Evolutionary conservation across 1,139 yeast species (phyloP), one percentile per base, ranked within the genome.

Genomic region (Saccharomyces pastorianus): DNA sequence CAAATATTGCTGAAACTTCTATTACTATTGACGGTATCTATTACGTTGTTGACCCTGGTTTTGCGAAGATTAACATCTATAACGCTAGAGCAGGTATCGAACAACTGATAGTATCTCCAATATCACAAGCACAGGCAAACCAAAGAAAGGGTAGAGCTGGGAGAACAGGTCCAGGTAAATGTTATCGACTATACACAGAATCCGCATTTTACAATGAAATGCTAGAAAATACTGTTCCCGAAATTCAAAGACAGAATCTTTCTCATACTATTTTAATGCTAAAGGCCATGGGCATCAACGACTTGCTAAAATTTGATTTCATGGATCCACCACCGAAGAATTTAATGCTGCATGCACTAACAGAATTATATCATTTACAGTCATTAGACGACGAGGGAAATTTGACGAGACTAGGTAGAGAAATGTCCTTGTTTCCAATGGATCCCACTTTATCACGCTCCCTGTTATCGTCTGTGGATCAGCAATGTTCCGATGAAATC

Each of bases 101-200:
- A 63, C 84, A 89, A 56, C 76, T 93, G 57, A 85, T 85, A 13
- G 90, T 90, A 1, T 82, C 82, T 0, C 93, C 96, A 0, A 89
- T 96, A 60, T 91, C 98, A 0, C 79, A 86, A 58, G 99, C 99
- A 0, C 88, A 96, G 38, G 97, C 97, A 0, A 91, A 90, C 60
- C 99, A 93, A 72, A 75, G 99, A 58, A 95, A 96, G 1, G 99
- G 99, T 55, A 81, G 99, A 72, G 99, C 98, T 0, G 99, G 99
- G 6, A 83, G 99, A 74, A 88, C 90, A 5, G 96, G 96, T 0
- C 96, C 98, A 0, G 99, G 99, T 0, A 90, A 89, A 67, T 93
- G 99, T 67, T 95, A 85, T 67, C 72, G 99, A 50, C 73, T 95
- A 26, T 93, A 80, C 66, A 91, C 99, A 0, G 90, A 88, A 66